Percentiles rank a stretch among this genome's conserved stretches.
Conservation (phyloP, 495 filamentous ascomycete genomes). For the Talaromyces trachyspermus region DNA sequence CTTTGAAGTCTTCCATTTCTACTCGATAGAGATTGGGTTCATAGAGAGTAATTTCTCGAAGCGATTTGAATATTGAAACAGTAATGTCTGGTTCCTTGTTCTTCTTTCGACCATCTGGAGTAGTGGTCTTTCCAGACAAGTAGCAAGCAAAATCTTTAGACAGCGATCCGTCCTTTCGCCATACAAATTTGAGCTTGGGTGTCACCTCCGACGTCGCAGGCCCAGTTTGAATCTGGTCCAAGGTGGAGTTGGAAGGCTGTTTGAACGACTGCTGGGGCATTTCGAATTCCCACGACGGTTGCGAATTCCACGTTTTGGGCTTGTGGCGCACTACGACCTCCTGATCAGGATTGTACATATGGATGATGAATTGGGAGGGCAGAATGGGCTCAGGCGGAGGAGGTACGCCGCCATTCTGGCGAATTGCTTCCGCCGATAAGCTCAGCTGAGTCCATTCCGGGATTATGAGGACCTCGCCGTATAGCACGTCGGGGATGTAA, state of each 20-base stretch:
- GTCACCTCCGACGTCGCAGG: constrained; percentile 60
- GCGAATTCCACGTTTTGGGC: constrained; percentile 67
- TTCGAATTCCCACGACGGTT: constrained; percentile 82
- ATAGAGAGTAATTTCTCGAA: constrained; percentile 76
- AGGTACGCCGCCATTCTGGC: constrained; percentile 60
- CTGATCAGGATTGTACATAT: constrained; percentile 94
- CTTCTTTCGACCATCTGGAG: constrained; percentile 58
- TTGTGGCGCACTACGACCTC: constrained; percentile 62
- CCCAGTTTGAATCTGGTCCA: constrained; percentile 70
- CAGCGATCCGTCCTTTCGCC: constrained; percentile 85
- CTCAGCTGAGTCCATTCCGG: constrained; percentile 79
- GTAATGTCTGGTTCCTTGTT: constrained; percentile 91
- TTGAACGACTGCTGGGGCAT: constrained; percentile 83
- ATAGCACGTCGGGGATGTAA: constrained; percentile 72
- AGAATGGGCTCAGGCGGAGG: constrained; percentile 69
- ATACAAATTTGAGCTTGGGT: constrained; percentile 77
- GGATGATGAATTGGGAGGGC: constrained; percentile 70
- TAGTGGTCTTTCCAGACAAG: constrained; percentile 65
- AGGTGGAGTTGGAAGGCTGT: constrained; percentile 61
- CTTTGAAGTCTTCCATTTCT: constrained; percentile 91
- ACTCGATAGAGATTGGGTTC: constrained; percentile 86
- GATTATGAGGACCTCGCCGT: constrained; percentile 75
- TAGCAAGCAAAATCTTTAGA: constrained; percentile 77
- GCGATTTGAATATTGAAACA: constrained; percentile 64
- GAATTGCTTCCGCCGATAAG: constrained; percentile 70